Conservation (phyloP, 345 rosid species). For the Heritiera littoralis region DNA sequence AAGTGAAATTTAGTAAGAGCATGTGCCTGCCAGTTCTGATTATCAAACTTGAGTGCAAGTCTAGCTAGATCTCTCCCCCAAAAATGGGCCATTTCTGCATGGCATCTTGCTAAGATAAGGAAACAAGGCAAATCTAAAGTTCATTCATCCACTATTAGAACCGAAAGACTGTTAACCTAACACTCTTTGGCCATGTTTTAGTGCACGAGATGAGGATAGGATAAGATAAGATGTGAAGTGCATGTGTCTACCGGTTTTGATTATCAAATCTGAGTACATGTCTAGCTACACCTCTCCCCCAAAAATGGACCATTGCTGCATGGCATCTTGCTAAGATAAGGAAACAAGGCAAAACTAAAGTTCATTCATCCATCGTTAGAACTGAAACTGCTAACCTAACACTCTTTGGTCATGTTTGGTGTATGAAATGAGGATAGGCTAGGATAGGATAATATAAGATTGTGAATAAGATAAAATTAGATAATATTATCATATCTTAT, state of each 20-base stretch:
- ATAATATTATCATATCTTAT: no score
- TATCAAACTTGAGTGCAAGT: neutral
- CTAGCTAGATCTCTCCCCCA: neutral
- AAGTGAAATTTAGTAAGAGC: conserved; percentile 12
- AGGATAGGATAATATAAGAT: no score
- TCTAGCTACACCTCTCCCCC: neutral
- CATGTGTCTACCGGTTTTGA: conserved; percentile 14
- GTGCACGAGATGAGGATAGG: no score
- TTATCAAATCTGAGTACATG: neutral
- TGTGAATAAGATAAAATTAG: no score
- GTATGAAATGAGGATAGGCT: no score
- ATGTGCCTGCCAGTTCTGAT: conserved; percentile 18
- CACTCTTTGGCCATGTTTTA: no score
- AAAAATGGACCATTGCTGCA: neutral
- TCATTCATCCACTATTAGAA: no score
- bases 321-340: conserved; percentile 7
- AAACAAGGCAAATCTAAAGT: neutral
- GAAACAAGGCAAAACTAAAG: neutral
- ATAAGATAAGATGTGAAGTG: neutral
- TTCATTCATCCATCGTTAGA: no score
- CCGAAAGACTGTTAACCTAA: no score
- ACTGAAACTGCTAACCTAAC: no score
- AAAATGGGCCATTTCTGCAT: conserved; percentile 1
- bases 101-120: conserved; percentile 5
- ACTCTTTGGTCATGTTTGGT: no score